phyloP scores from a whole-genome alignment of 306 rosid species.

The Notholithocarpus densiflorus region DNA sequence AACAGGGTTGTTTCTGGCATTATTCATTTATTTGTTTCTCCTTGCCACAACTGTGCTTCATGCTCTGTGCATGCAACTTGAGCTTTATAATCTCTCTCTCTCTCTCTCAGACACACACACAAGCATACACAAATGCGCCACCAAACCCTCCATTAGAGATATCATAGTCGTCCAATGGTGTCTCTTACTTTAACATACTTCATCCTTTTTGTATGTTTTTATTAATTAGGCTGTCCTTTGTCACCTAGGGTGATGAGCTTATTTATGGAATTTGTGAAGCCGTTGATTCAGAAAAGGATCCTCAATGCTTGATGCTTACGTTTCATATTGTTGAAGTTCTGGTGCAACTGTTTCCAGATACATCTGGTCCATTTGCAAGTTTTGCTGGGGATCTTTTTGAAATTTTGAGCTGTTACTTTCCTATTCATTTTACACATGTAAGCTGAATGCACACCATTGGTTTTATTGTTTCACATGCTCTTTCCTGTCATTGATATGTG shows the following conservation, averaged over 20 bases:
- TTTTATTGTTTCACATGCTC: conserved; percentile 18
- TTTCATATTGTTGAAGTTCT: conserved; percentile 62
- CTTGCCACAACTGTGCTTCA: background rate
- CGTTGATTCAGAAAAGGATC: conserved; percentile 87
- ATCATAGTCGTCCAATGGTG: background rate
- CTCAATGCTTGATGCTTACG: conserved; percentile 71
- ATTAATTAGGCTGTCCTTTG: conserved; percentile 24
- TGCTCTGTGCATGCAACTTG: background rate
- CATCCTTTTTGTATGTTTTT: background rate
- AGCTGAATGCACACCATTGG: conserved; percentile 30
- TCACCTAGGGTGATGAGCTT: conserved; percentile 71
- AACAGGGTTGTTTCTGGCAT: background rate
- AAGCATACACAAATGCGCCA: background rate
- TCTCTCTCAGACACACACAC: background rate
- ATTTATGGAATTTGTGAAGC: conserved; percentile 80
- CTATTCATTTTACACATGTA: conserved; percentile 97
- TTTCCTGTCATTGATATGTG: conserved; percentile 18
- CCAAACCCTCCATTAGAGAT: background rate
- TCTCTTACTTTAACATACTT: background rate
- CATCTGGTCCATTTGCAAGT: conserved; percentile 67
- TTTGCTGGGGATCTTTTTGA: conserved; percentile 66
- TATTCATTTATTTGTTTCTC: background rate
- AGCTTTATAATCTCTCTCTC: background rate
- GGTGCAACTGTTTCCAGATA: conserved; percentile 65
- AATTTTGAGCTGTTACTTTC: conserved; percentile 80